Conservation (phyloP, 345 rosid genomes). For the Citrus sp. region DNA sequence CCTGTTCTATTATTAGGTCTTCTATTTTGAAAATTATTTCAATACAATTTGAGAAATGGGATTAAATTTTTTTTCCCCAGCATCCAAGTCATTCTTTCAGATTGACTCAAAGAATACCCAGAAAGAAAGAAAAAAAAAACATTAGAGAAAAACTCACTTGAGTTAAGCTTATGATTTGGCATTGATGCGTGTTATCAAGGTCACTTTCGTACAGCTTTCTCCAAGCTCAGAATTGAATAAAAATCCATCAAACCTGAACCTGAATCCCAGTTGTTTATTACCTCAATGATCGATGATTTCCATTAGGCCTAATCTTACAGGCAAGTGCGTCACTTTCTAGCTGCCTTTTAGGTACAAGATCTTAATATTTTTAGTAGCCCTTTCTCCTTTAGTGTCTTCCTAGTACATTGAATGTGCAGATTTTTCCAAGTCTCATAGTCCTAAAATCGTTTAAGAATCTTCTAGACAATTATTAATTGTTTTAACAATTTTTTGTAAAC, state of each 20-base stretch:
- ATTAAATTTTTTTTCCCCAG: too few relatives aligned
- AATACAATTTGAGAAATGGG: not conserved
- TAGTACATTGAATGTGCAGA: constrained; percentile 10
- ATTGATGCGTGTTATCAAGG: not conserved
- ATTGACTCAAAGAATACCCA: too few relatives aligned
- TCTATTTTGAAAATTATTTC: too few relatives aligned
- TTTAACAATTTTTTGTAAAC: not conserved
- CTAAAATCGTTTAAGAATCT: not conserved
- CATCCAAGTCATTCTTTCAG: not conserved
- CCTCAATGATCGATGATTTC: not conserved
- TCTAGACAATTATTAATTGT: not conserved
- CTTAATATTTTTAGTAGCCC: not conserved
- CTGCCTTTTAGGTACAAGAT: not conserved
- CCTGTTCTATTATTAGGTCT: too few relatives aligned
- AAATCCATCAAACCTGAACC: not conserved
- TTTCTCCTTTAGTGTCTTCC: not conserved
- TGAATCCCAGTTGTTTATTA: not conserved
- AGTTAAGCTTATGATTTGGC: not conserved
- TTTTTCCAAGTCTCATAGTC: not conserved
- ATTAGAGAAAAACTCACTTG: not conserved
- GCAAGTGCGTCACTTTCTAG: not conserved
- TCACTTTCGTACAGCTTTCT: not conserved
- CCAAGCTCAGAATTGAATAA: not conserved
- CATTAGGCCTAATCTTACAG: not conserved
- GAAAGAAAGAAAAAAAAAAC: too few relatives aligned